Evolutionary conservation across 805 yeast genomes (phyloP).

Genomic region (Lipomyces sp.): DNA sequence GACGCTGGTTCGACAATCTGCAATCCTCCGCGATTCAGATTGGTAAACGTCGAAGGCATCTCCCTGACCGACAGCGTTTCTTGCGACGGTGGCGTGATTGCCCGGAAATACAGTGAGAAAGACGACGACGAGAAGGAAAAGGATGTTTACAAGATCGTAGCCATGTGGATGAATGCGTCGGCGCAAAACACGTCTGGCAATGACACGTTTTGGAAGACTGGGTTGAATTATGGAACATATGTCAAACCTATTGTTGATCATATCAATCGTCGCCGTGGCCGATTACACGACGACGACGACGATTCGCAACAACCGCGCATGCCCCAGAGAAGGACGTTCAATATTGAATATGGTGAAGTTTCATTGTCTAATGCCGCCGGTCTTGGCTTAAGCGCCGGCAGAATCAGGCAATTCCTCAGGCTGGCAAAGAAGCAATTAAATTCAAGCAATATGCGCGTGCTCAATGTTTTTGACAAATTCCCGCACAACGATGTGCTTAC

Average conservation of each 20-base stretch:
- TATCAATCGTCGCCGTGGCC: not conserved
- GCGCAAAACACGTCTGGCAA: conserved; percentile 26
- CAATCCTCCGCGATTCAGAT: conserved; percentile 34
- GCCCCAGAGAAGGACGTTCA: conserved; percentile 28
- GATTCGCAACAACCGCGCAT: not conserved
- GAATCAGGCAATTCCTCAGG: conserved; percentile 21
- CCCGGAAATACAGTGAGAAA: conserved; percentile 3
- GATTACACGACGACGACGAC: too few relatives aligned
- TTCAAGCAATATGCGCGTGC: conserved; percentile 12
- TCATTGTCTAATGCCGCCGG: conserved; percentile 29
- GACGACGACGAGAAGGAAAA: conserved; percentile 7
- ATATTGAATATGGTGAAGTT: conserved; percentile 26
- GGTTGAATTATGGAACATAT: conserved; percentile 26
- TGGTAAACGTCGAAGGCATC: conserved; percentile 31
- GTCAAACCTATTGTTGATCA: conserved; percentile 29
- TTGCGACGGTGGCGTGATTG: conserved; percentile 34
- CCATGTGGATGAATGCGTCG: conserved; percentile 32
- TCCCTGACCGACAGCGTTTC: conserved; percentile 26
- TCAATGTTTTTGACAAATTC: conserved; percentile 31
- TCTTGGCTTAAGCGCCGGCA: conserved; percentile 21
- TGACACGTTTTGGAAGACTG: conserved; percentile 34
- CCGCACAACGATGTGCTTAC: conserved; percentile 18
- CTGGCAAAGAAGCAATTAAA: conserved; percentile 24
- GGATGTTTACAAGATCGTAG: conserved; percentile 22
- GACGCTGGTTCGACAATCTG: conserved; percentile 34